Evolutionary conservation across 768 basidiomycete genomes (phyloP).

Genomic region (Mycena albidolilacea): DNA sequence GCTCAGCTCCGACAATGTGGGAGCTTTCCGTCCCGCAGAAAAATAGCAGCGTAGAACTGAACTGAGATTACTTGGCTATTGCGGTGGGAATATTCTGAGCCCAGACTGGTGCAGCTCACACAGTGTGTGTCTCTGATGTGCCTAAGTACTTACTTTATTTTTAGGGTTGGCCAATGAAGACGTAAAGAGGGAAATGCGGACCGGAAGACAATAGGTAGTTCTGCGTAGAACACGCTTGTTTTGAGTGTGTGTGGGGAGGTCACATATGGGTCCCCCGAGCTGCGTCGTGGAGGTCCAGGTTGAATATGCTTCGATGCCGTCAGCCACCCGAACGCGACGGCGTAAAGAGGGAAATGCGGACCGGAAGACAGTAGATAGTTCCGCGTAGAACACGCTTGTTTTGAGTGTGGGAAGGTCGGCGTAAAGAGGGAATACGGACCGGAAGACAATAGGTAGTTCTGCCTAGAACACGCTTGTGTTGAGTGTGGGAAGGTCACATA

Average conservation of each 20-base stretch:
- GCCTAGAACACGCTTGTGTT: too few relatives aligned
- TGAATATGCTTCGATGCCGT: neutral
- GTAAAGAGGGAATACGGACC: too few relatives aligned
- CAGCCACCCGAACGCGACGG: neutral
- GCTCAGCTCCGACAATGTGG: too few relatives aligned
- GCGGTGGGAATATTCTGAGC: too few relatives aligned
- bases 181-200: slow-evolving; percentile 5
- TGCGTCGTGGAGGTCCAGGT: neutral
- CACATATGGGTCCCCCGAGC: slow-evolving; percentile 28
- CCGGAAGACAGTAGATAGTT: neutral
- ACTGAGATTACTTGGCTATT: too few relatives aligned
- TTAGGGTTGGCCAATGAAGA: slow-evolving; percentile 26
- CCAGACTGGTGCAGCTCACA: too few relatives aligned
- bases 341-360: slow-evolving; percentile 4
- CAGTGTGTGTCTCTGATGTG: slow-evolving; percentile 10
- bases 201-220: neutral
- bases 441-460: too few relatives aligned
- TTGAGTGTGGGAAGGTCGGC: neutral
- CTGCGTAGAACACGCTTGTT: neutral
- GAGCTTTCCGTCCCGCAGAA: too few relatives aligned
- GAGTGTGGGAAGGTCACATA: neutral
- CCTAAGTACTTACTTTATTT: slow-evolving; percentile 16
- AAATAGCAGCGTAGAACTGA: too few relatives aligned
- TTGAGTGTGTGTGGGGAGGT: neutral
- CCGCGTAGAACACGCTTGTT: neutral